Evolutionary conservation across 2,329 filamentous ascomycete genomes (phyloP), one percentile per base, ranked within the genome.

Genomic region (Didymella pinodella): DNA sequence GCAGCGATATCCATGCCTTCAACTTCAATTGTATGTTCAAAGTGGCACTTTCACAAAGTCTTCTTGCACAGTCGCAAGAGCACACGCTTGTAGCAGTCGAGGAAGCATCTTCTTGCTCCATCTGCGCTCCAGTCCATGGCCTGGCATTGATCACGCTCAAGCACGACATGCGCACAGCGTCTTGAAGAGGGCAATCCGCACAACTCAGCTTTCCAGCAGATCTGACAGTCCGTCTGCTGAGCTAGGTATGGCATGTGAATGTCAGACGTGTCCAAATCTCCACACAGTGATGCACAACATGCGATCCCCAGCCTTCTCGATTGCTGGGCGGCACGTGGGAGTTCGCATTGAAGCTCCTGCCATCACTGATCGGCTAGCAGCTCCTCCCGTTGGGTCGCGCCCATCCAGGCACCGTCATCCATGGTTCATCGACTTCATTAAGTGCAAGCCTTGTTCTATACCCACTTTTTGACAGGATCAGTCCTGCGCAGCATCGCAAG

Each of bases 381-480:
- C 38, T 29, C 38, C 28, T 49, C 26, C 50, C 32, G 32, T 43
- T 54, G 46, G 46, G 41, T 26, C 38, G 45, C 47, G 52, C 44
- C 45, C 34, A 29, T 48, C 52, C 29, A 59, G 51, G 57, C 57
- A 48, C 57, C 47, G 51, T 51, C 47, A 45, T 47, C 28, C 31
- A 31, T 59, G 31, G 51, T 41, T 48, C 32, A 59, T 59, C 28
- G 32, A 51, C 41, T 34, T 51, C 46, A 53, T 59, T 18, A 43
- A 48, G 51, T 31, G 20, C 45, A 26, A 11, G 28, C n/a, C 18
- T 12, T 20, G 25, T 22, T 18, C 32, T 31, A 25, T 16, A 51
- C 28, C n/a, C 36, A n/a, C 41, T 7, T 14, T 28, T 40, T 28
- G 36, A 14, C 49, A 36, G 16, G 67, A 74, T 43, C 74, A 18